Conservation (phyloP, 495 filamentous ascomycete species). For the Hapsidospora chrysogenum region DNA sequence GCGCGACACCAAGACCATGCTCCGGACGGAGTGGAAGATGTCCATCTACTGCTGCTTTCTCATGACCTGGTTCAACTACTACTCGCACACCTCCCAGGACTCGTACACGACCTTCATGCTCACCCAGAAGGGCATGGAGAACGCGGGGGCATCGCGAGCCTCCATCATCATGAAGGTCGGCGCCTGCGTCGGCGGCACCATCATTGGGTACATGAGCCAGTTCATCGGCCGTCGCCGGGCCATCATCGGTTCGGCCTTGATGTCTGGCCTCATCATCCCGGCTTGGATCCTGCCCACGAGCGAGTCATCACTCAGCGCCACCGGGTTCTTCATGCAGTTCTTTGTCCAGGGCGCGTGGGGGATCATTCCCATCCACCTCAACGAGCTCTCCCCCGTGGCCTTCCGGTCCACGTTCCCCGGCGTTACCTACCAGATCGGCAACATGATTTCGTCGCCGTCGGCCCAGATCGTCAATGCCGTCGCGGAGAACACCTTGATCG, state of each 20-base stretch:
- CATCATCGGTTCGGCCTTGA: constrained; percentile 41
- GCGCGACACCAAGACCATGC: constrained; percentile 42
- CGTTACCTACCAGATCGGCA: constrained; percentile 56
- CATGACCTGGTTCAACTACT: constrained; percentile 44
- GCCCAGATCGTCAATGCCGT: constrained; percentile 57
- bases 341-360: constrained; percentile 68
- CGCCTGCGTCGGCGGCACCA: constrained; percentile 56
- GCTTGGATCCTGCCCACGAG: constrained; percentile 51
- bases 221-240: constrained; percentile 51
- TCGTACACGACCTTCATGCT: constrained; percentile 64
- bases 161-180: constrained; percentile 59
- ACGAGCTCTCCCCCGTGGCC: constrained; percentile 57
- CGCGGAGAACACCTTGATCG: constrained; percentile 36
- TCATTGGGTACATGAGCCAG: constrained; percentile 55
- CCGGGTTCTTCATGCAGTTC: constrained; percentile 64
- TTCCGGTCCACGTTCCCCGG: constrained; percentile 57
- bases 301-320: constrained; percentile 40
- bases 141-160: constrained; percentile 43
- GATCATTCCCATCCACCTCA: constrained; percentile 62
- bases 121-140: constrained; percentile 45
- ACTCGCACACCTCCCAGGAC: constrained; percentile 55
- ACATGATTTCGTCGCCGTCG: constrained; percentile 58
- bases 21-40: constrained; percentile 53
- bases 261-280: constrained; percentile 44
- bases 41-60: constrained; percentile 52